phyloP scores from a whole-genome alignment of 129 eudicot genomes.

The Silybum marianum region DNA sequence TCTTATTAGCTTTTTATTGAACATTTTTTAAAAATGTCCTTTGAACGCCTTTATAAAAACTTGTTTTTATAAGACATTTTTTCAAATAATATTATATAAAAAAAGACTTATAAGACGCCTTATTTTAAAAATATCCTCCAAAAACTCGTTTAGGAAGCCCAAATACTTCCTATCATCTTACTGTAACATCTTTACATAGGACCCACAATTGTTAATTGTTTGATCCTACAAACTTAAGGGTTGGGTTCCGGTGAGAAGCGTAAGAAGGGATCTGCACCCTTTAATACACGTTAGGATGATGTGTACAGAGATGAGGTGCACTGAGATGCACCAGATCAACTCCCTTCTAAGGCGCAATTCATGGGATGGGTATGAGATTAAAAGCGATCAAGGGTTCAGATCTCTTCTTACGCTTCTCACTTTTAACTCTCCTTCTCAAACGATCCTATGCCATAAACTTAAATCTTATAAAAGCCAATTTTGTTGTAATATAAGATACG shows the following conservation, averaged over 20 bases:
- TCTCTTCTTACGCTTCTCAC: too few relatives aligned
- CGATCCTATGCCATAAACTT: too few relatives aligned
- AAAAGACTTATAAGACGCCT: background rate
- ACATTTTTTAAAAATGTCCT: background rate
- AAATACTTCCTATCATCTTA: background rate
- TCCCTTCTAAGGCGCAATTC: too few relatives aligned
- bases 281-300: too few relatives aligned
- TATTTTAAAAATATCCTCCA: background rate
- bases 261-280: too few relatives aligned
- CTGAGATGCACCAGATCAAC: too few relatives aligned
- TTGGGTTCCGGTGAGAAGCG: too few relatives aligned
- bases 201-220: background rate
- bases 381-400: too few relatives aligned
- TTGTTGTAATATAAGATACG: background rate
- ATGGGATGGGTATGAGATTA: too few relatives aligned
- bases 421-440: too few relatives aligned
- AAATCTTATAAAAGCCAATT: background rate
- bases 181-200: background rate
- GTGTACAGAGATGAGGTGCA: too few relatives aligned
- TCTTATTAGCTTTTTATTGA: background rate
- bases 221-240: background rate
- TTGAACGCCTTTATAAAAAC: background rate
- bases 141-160: background rate
- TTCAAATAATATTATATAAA: background rate
- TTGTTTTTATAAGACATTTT: background rate